These are phyloP conservation scores for Pythium dissotocum DNA, from an alignment of 352 stramenopile species.

Conservation along the genomic window DNA sequence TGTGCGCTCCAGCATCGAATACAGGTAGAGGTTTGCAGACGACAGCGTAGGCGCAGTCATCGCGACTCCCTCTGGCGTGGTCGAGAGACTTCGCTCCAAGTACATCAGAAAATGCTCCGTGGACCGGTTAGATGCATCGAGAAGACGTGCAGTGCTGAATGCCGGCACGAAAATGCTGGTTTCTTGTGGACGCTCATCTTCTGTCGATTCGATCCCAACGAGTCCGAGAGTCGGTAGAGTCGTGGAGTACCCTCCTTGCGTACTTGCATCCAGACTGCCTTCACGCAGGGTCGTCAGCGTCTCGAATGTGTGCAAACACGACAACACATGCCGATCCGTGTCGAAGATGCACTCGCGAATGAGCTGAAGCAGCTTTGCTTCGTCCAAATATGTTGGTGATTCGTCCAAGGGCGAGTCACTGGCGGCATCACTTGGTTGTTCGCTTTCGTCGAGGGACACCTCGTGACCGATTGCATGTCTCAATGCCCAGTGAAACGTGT, in stretches of 20 bases:
- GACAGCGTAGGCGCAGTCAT: slow-evolving; percentile 33
- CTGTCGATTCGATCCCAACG: slow-evolving; percentile 33
- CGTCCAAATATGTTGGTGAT: slow-evolving; percentile 54
- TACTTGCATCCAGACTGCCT: slow-evolving; percentile 32
- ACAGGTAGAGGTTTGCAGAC: slow-evolving; percentile 76
- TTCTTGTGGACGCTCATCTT: slow-evolving; percentile 8
- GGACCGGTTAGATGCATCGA: slow-evolving; percentile 62
- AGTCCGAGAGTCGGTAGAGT: slow-evolving; percentile 35
- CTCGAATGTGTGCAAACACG: slow-evolving; percentile 83
- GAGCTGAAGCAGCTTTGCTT: slow-evolving; percentile 71
- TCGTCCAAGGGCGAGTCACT: neutral
- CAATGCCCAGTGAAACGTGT: slow-evolving; percentile 69
- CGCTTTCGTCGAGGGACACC: slow-evolving; percentile 49
- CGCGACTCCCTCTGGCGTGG: slow-evolving; percentile 4
- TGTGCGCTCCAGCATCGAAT: slow-evolving; percentile 86
- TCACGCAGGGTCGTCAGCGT: slow-evolving; percentile 63
- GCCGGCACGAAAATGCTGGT: slow-evolving; percentile 54
- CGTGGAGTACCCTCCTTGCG: neutral
- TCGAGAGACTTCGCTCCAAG: slow-evolving; percentile 39
- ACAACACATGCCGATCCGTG: slow-evolving; percentile 78
- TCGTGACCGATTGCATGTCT: slow-evolving; percentile 74
- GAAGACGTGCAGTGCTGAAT: slow-evolving; percentile 82
- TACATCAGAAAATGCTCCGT: slow-evolving; percentile 89
- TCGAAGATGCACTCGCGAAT: slow-evolving; percentile 78
- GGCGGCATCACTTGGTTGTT: slow-evolving; percentile 7